Evolutionary conservation across 768 basidiomycete genomes (phyloP).

Genomic region (Russula earlei): DNA sequence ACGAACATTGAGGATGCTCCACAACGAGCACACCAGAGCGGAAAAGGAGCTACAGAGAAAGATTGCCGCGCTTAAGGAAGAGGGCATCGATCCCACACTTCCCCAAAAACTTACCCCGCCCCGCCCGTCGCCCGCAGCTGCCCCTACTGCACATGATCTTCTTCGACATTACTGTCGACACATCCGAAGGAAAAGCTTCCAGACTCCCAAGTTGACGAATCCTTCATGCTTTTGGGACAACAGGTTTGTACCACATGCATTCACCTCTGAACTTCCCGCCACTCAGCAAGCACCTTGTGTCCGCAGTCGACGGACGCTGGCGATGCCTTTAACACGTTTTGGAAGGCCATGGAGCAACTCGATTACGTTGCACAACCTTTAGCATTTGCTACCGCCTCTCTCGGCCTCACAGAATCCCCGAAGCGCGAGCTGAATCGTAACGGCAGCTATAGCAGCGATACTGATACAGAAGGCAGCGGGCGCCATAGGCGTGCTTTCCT

Average conservation of each 20-base stretch:
- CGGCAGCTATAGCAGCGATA: conserved; percentile 52
- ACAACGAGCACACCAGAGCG: conserved; percentile 64
- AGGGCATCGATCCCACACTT: conserved; percentile 66
- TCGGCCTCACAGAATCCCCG: conserved; percentile 37
- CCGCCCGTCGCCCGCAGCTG: conserved; percentile 23
- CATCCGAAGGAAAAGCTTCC: conserved; percentile 37
- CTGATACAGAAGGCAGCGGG: conserved; percentile 49
- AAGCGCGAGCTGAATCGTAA: conserved; percentile 33
- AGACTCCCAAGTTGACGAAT: conserved; percentile 60
- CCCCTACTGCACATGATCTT: conserved; percentile 22
- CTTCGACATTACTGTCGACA: conserved; percentile 39
- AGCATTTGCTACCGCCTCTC: conserved; percentile 75
- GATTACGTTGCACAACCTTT: conserved; percentile 78
- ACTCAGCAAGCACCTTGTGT: conserved; percentile 2
- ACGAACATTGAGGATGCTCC: conserved; percentile 64
- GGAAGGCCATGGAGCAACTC: conserved; percentile 80
- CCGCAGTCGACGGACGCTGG: conserved; percentile 46
- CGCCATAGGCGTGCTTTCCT: conserved; percentile 43
- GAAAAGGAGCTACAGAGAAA: conserved; percentile 62
- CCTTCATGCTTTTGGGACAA: conserved; percentile 82
- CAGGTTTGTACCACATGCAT: conserved; percentile 38
- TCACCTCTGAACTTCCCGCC: not conserved
- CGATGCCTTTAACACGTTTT: conserved; percentile 84
- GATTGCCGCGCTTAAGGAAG: conserved; percentile 61
- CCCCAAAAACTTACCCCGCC: conserved; percentile 46